Evolutionary conservation across 306 rosid species (phyloP), one percentile per base, ranked within the genome.

Genomic region (Malus orientalis): DNA sequence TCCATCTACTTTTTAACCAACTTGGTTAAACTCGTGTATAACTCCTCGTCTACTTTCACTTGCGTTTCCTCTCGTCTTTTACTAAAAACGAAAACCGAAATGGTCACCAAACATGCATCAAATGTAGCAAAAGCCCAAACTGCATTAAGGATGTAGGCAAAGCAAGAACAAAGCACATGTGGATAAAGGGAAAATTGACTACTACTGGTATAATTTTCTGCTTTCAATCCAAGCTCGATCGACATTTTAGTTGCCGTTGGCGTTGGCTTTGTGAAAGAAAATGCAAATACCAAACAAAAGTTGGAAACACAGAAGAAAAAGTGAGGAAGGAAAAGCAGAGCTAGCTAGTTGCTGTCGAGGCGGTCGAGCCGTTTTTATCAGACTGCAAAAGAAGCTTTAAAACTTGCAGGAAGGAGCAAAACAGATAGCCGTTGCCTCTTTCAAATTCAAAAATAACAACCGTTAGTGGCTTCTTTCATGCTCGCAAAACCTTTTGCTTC

Each of bases 361-460:
- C 8, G 15, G 19, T 15, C 20, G 20, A 49, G 55, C 65, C 44
- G 70, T 61, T 74, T 49, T 25, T 45, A 19, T 74, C 78, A 45
- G 32, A 47, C 61, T 19, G 70, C 30, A 62, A 74, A 74, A 32
- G 70, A 45, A 19, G 47, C 70, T 29, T 62, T 49, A 29, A 20
- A 45, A 49, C 55, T 20, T 60, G 20, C 42, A 11, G 42, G 9
- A 36, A 44, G 57, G 20, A 69, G 32, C 8, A 69, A 23, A 61
- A 18, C 55, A 49, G 20, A 20, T 14, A 19, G 13, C 78, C 70
- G 70, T 62, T 74, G 19, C 32, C 49, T 68, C 55, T 14, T 45
- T 63, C 62, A 32, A 74, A 74, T 62, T 74, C 70, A 62, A 74
- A 74, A 27, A 49, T 11, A 32, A 18, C 25, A 62, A 62, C 70